Conservation (phyloP, 495 filamentous ascomycete genomes). For the Daldinia caldariorum region DNA sequence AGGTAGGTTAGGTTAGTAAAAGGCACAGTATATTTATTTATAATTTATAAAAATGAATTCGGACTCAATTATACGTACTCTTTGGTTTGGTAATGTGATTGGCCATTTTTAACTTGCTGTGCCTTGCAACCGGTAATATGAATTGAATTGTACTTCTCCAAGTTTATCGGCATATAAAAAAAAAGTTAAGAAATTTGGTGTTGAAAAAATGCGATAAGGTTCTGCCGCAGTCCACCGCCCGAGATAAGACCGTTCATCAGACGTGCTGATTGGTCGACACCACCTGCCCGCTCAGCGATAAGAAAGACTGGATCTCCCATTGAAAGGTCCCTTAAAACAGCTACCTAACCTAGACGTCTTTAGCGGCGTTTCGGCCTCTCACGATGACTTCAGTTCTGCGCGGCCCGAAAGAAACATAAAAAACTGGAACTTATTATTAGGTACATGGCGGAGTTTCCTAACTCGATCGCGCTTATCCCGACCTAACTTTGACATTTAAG, state of each 20-base stretch:
- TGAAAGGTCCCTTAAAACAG: constrained; percentile 21
- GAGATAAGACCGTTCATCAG: constrained; percentile 41
- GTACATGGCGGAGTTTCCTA: constrained; percentile 45
- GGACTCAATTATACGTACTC: constrained; percentile 51
- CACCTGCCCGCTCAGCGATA: constrained; percentile 26
- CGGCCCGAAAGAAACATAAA: constrained; percentile 7
- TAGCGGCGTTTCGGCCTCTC: constrained; percentile 26
- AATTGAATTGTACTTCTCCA: background rate
- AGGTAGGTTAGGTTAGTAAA: constrained; percentile 25
- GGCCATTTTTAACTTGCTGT: constrained; percentile 48
- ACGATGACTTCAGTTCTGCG: constrained; percentile 30
- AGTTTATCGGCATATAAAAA: constrained; percentile 25
- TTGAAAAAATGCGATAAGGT: constrained; percentile 36
- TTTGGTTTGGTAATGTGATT: constrained; percentile 63
- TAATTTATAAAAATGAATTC: background rate
- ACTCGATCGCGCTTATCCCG: constrained; percentile 20
- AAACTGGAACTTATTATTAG: background rate
- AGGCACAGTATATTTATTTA: background rate
- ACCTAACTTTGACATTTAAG: constrained; percentile 11
- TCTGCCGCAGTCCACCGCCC: constrained; percentile 55
- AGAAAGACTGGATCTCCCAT: constrained; percentile 18
- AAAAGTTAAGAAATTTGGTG: constrained; percentile 43
- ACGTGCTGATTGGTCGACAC: constrained; percentile 37
- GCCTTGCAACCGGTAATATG: constrained; percentile 12
- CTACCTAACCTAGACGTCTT: constrained; percentile 18